Conservation (phyloP, 2,329 filamentous ascomycete genomes). For the Penicillium sp. region DNA sequence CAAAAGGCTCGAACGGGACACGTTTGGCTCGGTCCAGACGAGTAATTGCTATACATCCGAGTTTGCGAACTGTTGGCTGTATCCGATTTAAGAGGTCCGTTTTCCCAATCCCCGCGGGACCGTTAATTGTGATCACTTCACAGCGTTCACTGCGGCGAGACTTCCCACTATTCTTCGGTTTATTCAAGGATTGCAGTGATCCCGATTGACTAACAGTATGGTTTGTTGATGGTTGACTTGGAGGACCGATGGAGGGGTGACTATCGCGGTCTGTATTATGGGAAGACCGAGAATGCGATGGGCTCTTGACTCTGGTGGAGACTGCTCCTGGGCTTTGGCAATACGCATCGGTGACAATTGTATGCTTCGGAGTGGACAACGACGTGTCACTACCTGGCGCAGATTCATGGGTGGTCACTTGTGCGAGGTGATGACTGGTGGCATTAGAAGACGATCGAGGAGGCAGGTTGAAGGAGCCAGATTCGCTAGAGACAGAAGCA, state of each 20-base stretch:
- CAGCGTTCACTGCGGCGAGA: conserved; percentile 55
- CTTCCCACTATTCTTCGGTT: conserved; percentile 47
- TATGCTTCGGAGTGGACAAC: conserved; percentile 31
- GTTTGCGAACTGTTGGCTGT: conserved; percentile 54
- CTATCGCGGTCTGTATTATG: conserved; percentile 32
- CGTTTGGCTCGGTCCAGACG: conserved; percentile 60
- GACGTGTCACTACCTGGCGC: conserved; percentile 35
- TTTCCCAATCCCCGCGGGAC: conserved; percentile 59
- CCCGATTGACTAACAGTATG: conserved; percentile 34
- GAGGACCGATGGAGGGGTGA: conserved; percentile 26
- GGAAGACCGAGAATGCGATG: conserved; percentile 38
- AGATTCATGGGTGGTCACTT: conserved; percentile 36
- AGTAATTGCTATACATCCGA: conserved; percentile 60
- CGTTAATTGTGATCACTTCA: conserved; percentile 58
- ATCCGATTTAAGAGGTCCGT: conserved; percentile 59
- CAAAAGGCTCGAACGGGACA: conserved; percentile 60
- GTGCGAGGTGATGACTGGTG: conserved; percentile 28
- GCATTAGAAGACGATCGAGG: conserved; percentile 40
- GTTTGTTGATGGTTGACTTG: conserved; percentile 34
- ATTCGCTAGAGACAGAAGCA: conserved; percentile 56
- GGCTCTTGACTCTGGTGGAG: conserved; percentile 34
- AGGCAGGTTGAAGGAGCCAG: conserved; percentile 45
- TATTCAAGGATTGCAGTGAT: conserved; percentile 29
- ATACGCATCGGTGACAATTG: conserved; percentile 10
- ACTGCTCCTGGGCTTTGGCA: conserved; percentile 4